These are phyloP conservation scores for Boletus edulis DNA, from an alignment of 768 basidiomycete species.

Conservation along the genomic window DNA sequence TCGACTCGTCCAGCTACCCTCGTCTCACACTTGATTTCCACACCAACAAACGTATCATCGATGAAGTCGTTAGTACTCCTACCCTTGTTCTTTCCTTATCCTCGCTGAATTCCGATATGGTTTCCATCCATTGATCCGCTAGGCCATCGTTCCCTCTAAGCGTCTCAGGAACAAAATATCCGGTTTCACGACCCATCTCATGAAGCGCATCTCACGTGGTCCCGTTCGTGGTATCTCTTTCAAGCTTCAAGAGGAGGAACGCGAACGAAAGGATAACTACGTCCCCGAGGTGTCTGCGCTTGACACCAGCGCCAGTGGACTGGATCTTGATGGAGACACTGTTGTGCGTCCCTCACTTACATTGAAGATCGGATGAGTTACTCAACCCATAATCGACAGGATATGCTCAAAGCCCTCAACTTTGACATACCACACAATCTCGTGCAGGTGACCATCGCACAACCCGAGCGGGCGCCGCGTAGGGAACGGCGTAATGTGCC, in stretches of 20 bases:
- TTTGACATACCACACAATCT: constrained; percentile 87
- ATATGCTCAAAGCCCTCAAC: constrained; percentile 87
- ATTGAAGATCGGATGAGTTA: not conserved
- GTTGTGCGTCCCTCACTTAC: constrained; percentile 55
- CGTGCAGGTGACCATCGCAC: constrained; percentile 58
- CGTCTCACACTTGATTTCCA: constrained; percentile 99
- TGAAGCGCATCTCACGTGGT: constrained; percentile 99
- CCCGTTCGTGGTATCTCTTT: constrained; percentile 99
- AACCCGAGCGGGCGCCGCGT: constrained; percentile 67
- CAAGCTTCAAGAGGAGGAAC: constrained; percentile 99
- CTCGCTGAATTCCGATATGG: not conserved
- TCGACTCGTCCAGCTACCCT: constrained; percentile 71
- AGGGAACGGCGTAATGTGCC: constrained; percentile 80
- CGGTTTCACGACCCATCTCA: constrained; percentile 99
- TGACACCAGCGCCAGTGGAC: constrained; percentile 65
- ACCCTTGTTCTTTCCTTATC: not conserved
- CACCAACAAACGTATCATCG: constrained; percentile 99
- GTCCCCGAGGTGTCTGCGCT: constrained; percentile 98
- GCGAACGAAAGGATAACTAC: constrained; percentile 99
- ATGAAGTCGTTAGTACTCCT: constrained; percentile 78
- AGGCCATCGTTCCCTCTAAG: constrained; percentile 97
- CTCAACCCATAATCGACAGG: constrained; percentile 41
- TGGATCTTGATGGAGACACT: constrained; percentile 91
- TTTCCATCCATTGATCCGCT: not conserved
- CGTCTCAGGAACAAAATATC: constrained; percentile 99